A percentile compares a stretch with the other conserved stretches of the same genome.
Conservation (phyloP, 352 stramenopile species). For the Pythium rishiriense region DNA sequence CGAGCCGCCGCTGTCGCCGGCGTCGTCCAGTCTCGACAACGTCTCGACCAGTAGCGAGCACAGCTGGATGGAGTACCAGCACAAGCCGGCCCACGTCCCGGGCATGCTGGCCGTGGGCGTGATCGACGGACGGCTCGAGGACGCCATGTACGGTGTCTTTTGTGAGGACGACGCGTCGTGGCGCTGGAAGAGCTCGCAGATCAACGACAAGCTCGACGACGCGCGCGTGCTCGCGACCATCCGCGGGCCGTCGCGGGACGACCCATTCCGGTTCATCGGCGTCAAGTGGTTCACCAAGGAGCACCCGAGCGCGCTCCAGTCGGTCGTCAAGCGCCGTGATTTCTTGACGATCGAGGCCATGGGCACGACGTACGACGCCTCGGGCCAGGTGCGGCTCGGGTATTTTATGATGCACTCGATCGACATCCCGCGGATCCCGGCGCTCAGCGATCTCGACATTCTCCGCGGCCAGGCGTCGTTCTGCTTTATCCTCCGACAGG, state of each 20-base stretch:
- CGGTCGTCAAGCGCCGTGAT: conserved; percentile 48
- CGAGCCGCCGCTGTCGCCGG: conserved; percentile 7
- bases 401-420: conserved; percentile 66
- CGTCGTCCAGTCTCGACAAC: conserved; percentile 2
- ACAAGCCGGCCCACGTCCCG: conserved; percentile 23
- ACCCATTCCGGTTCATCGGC: conserved; percentile 47
- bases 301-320: conserved; percentile 20
- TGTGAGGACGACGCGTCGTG: conserved; percentile 28
- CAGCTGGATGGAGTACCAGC: conserved; percentile 25
- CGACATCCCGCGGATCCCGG: conserved; percentile 32
- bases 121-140: conserved; percentile 26
- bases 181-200: conserved; percentile 28
- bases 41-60: conserved; percentile 12
- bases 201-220: conserved; percentile 33
- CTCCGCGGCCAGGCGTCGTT: conserved; percentile 39
- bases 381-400: conserved; percentile 35
- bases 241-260: conserved; percentile 21
- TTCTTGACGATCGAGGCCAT: conserved; percentile 51
- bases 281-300: conserved; percentile 48
- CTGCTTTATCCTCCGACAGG: conserved; percentile 43
- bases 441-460: conserved; percentile 34
- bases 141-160: conserved; percentile 28
- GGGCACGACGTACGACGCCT: conserved; percentile 42
- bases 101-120: conserved; percentile 22
- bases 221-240: conserved; percentile 34